phyloP scores from a whole-genome alignment of 1,139 yeast genomes.

The Candida sanyaensis region DNA sequence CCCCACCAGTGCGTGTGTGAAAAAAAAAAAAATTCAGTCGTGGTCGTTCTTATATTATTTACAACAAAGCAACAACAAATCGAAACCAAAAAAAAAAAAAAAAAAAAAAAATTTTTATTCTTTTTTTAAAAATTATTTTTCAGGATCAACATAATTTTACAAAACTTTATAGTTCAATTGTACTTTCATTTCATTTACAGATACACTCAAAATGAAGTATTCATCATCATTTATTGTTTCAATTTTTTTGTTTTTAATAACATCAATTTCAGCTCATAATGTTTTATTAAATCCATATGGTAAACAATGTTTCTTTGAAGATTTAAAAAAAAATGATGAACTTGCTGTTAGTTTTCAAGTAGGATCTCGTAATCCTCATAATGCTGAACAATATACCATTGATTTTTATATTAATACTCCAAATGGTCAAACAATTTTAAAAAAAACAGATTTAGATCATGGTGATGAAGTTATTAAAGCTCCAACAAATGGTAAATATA shows the following conservation, averaged over 20 bases:
- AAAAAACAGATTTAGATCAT: constrained; percentile 64
- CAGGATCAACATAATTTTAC: background rate
- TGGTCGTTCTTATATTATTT: background rate
- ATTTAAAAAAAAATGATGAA: constrained; percentile 79
- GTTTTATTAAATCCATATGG: constrained; percentile 84
- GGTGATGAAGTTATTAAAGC: constrained; percentile 79
- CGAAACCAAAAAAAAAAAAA: no score
- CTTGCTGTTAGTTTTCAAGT: constrained; percentile 90
- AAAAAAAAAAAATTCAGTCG: no score
- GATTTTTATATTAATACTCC: constrained; percentile 73
- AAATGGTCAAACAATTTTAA: constrained; percentile 52
- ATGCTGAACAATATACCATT: constrained; percentile 73
- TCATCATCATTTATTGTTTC: constrained; percentile 2
- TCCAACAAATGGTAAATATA: constrained; percentile 67
- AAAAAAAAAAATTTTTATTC: background rate
- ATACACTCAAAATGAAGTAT: background rate
- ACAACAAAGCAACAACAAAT: background rate
- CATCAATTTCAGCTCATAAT: constrained; percentile 59
- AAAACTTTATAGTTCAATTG: no score
- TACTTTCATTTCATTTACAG: background rate
- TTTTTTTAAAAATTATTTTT: background rate
- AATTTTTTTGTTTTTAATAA: background rate
- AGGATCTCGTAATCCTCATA: constrained; percentile 83
- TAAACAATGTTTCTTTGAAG: constrained; percentile 86
- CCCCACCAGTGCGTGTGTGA: no score